A percentile compares a stretch with the other conserved stretches of the same genome.
phyloP scores from a whole-genome alignment of 116 monocot species.

The Trichopus zeylanicus region DNA sequence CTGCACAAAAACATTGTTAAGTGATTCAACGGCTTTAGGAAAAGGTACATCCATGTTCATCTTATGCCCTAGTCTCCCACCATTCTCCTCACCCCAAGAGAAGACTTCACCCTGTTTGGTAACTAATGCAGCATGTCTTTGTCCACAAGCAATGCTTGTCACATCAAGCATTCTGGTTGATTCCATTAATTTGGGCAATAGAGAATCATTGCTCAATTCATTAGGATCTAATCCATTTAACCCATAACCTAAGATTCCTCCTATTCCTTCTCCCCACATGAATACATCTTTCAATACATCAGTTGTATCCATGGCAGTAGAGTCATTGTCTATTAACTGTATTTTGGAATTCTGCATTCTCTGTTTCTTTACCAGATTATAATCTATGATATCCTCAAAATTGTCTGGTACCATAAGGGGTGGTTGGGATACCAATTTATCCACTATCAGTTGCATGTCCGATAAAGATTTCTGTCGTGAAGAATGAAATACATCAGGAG shows the following conservation, averaged over 20 bases:
- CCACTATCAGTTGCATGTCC: slow-evolving; percentile 32
- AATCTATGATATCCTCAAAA: slow-evolving; percentile 21
- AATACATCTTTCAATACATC: slow-evolving; percentile 65
- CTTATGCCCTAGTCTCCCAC: slow-evolving; percentile 72
- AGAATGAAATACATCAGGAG: slow-evolving; percentile 36
- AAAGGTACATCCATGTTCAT: slow-evolving; percentile 41
- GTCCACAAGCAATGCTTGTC: slow-evolving; percentile 52
- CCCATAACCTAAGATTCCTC: slow-evolving; percentile 23
- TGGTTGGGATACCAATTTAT: slow-evolving; percentile 35
- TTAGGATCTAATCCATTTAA: slow-evolving; percentile 1
- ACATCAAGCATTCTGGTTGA: slow-evolving; percentile 49
- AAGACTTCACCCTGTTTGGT: slow-evolving; percentile 77
- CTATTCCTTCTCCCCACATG: slow-evolving; percentile 77
- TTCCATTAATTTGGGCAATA: slow-evolving; percentile 61
- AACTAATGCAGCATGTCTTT: slow-evolving; percentile 56
- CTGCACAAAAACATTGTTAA: slow-evolving; percentile 22
- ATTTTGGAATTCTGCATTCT: slow-evolving; percentile 3
- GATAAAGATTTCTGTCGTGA: slow-evolving; percentile 33
- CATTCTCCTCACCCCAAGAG: slow-evolving; percentile 69
- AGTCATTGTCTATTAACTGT: slow-evolving; percentile 2
- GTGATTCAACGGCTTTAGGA: slow-evolving; percentile 71
- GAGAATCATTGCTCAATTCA: slow-evolving; percentile 21
- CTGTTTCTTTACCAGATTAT: slow-evolving; percentile 9
- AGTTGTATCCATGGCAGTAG: slow-evolving; percentile 8
- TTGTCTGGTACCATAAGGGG: slow-evolving; percentile 22